phyloP scores from a whole-genome alignment of 2,329 filamentous ascomycete species.

The Hortaea sp. region DNA sequence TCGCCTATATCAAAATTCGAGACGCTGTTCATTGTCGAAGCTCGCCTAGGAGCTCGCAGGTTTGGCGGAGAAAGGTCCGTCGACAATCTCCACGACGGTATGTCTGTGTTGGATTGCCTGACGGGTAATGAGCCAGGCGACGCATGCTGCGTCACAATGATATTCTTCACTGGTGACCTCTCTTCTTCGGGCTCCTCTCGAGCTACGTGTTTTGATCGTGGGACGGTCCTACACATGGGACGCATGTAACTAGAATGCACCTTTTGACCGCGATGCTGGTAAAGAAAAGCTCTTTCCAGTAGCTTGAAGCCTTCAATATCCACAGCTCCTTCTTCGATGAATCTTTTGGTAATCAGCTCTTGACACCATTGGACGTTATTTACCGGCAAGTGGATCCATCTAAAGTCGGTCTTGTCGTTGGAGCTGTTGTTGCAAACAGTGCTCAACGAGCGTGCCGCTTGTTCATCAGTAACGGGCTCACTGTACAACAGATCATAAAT shows the following conservation, averaged over 20 bases:
- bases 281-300: constrained; percentile 50
- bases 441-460: constrained; percentile 4
- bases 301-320: constrained; percentile 56
- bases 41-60: not conserved
- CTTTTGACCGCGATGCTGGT: constrained; percentile 50
- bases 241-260: constrained; percentile 55
- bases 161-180: not conserved
- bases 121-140: not conserved
- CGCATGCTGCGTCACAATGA: too few species aligned
- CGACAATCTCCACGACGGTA: not conserved
- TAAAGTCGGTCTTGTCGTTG: constrained; percentile 29
- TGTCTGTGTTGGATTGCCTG: not conserved
- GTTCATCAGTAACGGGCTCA: constrained; percentile 1
- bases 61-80: not conserved
- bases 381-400: constrained; percentile 38
- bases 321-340: constrained; percentile 52
- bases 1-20: too few species aligned
- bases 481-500: constrained; percentile 6
- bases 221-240: constrained; percentile 35
- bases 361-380: constrained; percentile 53
- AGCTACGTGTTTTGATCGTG: constrained; percentile 3
- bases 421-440: constrained; percentile 29
- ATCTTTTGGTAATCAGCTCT: constrained; percentile 52
- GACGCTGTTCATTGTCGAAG: not conserved
- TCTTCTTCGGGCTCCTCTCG: too few species aligned